These are phyloP conservation scores for Rhynchospora tenuis DNA, from an alignment of 176 grass and related monocot species.

Conservation along the genomic window DNA sequence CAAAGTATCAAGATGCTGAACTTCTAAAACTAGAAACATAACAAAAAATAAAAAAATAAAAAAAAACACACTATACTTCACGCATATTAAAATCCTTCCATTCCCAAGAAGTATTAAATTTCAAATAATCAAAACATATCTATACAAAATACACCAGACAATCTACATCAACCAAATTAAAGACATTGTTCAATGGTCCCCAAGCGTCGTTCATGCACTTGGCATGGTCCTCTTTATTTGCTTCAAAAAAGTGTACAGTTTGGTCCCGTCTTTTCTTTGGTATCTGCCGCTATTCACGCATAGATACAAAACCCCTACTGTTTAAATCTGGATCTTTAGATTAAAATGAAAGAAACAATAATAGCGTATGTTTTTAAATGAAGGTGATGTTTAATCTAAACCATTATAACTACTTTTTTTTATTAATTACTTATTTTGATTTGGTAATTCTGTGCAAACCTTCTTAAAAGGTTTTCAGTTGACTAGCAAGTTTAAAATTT, in stretches of 20 bases:
- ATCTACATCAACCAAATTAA: slow-evolving; percentile 1
- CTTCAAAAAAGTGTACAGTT: neutral
- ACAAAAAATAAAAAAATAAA: neutral
- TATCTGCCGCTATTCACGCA: neutral
- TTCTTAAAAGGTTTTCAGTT: too few relatives aligned
- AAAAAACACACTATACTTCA: neutral
- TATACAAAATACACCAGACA: neutral
- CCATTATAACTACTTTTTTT: neutral
- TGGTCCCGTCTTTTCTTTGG: neutral
- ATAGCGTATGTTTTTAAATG: neutral
- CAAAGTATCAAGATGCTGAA: too few relatives aligned
- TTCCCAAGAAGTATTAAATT: neutral
- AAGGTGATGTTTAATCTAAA: neutral
- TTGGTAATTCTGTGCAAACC: too few relatives aligned
- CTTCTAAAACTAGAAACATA: neutral
- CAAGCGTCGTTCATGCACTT: neutral
- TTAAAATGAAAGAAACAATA: neutral
- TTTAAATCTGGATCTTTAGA: slow-evolving; percentile 5
- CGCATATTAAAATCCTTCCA: neutral
- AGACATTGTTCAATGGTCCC: slow-evolving; percentile 1
- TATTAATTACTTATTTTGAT: too few relatives aligned
- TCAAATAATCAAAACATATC: neutral
- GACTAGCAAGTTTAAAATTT: too few relatives aligned
- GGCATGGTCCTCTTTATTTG: slow-evolving; percentile 3
- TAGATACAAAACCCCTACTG: neutral